These are phyloP conservation scores for Silene coronaria DNA, from an alignment of 179 eudicot species.

Conservation along the genomic window DNA sequence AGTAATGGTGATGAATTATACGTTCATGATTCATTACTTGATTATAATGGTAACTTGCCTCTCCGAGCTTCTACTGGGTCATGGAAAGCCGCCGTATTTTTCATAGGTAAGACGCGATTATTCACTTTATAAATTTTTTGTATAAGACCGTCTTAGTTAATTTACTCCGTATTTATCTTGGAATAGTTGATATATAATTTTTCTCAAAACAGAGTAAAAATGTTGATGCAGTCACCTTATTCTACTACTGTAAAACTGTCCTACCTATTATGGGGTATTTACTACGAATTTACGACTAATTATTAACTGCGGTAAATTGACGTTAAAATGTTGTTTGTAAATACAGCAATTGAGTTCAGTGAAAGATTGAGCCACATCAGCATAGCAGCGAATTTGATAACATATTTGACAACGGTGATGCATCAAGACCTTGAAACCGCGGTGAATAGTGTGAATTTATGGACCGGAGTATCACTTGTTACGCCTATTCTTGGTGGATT, in stretches of 20 bases:
- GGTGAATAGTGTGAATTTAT: conserved; percentile 58
- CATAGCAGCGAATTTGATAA: conserved; percentile 64
- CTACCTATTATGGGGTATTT: no score
- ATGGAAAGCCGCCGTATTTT: conserved; percentile 54
- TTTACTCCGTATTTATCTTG: no score
- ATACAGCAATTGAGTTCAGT: conserved; percentile 72
- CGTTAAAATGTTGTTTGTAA: neutral
- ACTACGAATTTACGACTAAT: no score
- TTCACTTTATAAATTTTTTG: no score
- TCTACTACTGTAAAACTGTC: no score
- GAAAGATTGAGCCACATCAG: conserved; percentile 86
- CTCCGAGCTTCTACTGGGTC: conserved; percentile 45
- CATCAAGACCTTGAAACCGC: conserved; percentile 73
- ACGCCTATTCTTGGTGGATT: conserved; percentile 80
- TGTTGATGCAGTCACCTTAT: no score
- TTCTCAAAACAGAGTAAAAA: no score
- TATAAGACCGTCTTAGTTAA: no score
- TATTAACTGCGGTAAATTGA: no score
- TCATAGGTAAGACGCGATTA: conserved; percentile 48
- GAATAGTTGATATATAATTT: no score
- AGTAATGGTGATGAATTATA: neutral
- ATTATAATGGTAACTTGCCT: conserved; percentile 41
- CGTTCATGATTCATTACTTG: conserved; percentile 18
- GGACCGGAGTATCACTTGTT: conserved; percentile 70
- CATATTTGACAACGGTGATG: conserved; percentile 65